These are phyloP conservation scores for Waltergamsia citrina DNA, from an alignment of 2,329 filamentous ascomycete species.

Conservation along the genomic window DNA sequence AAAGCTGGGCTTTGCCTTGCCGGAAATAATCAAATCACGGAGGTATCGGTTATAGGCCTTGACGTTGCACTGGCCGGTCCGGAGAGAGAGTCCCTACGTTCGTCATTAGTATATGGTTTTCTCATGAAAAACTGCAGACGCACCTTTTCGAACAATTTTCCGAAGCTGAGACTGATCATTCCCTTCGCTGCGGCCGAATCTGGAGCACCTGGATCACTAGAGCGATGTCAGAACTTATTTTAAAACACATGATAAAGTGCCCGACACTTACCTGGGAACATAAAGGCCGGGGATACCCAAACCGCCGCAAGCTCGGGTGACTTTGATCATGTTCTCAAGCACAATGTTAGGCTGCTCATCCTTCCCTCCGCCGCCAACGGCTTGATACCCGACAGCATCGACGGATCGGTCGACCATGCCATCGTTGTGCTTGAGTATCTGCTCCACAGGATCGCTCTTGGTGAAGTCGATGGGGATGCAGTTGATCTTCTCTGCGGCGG, in stretches of 20 bases:
- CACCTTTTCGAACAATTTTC: slow-evolving; percentile 61
- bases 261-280: slow-evolving; percentile 20
- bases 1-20: slow-evolving; percentile 56
- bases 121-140: background rate
- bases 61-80: slow-evolving; percentile 58
- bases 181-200: slow-evolving; percentile 52
- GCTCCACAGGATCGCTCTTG: slow-evolving; percentile 47
- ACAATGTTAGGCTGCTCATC: slow-evolving; percentile 55
- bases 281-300: slow-evolving; percentile 49
- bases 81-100: slow-evolving; percentile 43
- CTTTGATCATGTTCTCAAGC: slow-evolving; percentile 52
- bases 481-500: slow-evolving; percentile 51
- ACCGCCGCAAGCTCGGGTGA: slow-evolving; percentile 51
- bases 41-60: slow-evolving; percentile 59
- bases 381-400: slow-evolving; percentile 59
- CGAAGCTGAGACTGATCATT: slow-evolving; percentile 54
- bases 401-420: slow-evolving; percentile 55
- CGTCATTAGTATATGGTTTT: background rate
- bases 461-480: slow-evolving; percentile 52
- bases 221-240: background rate
- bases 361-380: slow-evolving; percentile 42
- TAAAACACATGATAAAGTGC: background rate
- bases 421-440: slow-evolving; percentile 48
- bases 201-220: slow-evolving; percentile 50
- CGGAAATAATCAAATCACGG: slow-evolving; percentile 54